A percentile compares a stretch with the other conserved stretches of the same genome.
phyloP scores from a whole-genome alignment of 495 filamentous ascomycete species.

The Xanthoparmelia taractica region DNA sequence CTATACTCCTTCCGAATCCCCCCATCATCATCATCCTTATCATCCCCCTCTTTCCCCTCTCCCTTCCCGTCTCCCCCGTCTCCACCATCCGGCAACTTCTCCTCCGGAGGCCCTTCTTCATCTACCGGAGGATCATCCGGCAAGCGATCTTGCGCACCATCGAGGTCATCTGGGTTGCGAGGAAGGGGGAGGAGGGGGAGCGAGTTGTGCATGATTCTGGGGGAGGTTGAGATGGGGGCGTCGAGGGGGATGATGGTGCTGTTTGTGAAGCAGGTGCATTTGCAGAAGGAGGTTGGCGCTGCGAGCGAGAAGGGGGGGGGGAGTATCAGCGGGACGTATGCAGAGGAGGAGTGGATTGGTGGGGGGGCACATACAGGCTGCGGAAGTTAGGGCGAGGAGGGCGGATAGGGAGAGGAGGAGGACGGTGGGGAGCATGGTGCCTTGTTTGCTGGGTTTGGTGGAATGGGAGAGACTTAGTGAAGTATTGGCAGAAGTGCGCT shows the following conservation, averaged over 20 bases:
- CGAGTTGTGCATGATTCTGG: slow-evolving; percentile 21
- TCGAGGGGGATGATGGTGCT: slow-evolving; percentile 78
- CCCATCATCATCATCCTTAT: too few relatives aligned
- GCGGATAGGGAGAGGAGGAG: slow-evolving; percentile 9
- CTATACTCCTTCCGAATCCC: slow-evolving; percentile 34
- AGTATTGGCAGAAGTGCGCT: not conserved
- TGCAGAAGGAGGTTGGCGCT: slow-evolving; percentile 79
- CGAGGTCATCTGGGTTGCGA: slow-evolving; percentile 28
- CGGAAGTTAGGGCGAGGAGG: slow-evolving; percentile 14
- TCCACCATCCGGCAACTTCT: not conserved
- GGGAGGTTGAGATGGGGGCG: slow-evolving; percentile 35
- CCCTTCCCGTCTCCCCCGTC: slow-evolving; percentile 10
- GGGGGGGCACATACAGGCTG: slow-evolving; percentile 17
- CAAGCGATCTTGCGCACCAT: slow-evolving; percentile 12
- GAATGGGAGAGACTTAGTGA: not conserved
- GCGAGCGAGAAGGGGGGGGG: not conserved
- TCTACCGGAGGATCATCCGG: slow-evolving; percentile 11
- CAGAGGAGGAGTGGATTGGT: not conserved
- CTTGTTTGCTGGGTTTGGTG: not conserved
- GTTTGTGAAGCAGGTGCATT: slow-evolving; percentile 92
- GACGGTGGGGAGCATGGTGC: not conserved
- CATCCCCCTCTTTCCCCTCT: slow-evolving; percentile 12
- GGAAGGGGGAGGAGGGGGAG: slow-evolving; percentile 25
- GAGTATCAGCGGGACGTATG: too few relatives aligned
- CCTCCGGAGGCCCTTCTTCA: not conserved